Base-by-base conservation (phyloP, 23 red algal species). In the Chondrus crispus region DNA sequence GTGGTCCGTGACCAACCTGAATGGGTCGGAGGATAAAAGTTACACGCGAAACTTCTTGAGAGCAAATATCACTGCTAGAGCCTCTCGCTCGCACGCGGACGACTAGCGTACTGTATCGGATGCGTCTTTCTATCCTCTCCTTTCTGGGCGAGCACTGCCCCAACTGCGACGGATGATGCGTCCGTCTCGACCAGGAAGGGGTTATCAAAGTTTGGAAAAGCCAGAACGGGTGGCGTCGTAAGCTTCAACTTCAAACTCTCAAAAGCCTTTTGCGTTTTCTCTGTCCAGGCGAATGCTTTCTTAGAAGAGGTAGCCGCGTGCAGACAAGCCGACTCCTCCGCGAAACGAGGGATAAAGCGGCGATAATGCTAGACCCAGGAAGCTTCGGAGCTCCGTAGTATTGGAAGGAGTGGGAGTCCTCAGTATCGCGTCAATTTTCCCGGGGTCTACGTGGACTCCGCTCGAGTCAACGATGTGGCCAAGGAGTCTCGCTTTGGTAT, bases 1-100 rank as follows among this genome's bases (percentile, higher is more conserved):
- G 24, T 58, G 78, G 48, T 60, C 78, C 18, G 78, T 53, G 78
- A 82, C 26, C 9, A 82, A 28, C 13, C 22, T 22, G 46, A 82
- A 82, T 1, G 78, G 33, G 30, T 55, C 29, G 19, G 26, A 20
- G 22, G 57, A 60, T 57, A 82, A 57, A n/a, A n/a, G n/a, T 12
- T 82, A 82, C n/a, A 37, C n/a, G n/a, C 78, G 24, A 51, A 82
- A 82, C 46, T 57, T 35, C 24, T 37, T 82, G 26, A 82, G 46
- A 26, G 78, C 78, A 58, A 37, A 36, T 20, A 82, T 82, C 9
- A 82, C 29, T n/a, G 78, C 78, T 10, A 82, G 78, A 43, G 78
- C 78, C 1, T 82, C 51, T 37, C 40, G 42, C 26, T 82, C 78
- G 39, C 22, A 82, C 52, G 43, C 30, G 78, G 1, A 38, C 53